A percentile compares a stretch with the other conserved stretches of the same genome.
phyloP scores from a whole-genome alignment of 1,284 basidiomycete species.

The Porphyrellus sp. region DNA sequence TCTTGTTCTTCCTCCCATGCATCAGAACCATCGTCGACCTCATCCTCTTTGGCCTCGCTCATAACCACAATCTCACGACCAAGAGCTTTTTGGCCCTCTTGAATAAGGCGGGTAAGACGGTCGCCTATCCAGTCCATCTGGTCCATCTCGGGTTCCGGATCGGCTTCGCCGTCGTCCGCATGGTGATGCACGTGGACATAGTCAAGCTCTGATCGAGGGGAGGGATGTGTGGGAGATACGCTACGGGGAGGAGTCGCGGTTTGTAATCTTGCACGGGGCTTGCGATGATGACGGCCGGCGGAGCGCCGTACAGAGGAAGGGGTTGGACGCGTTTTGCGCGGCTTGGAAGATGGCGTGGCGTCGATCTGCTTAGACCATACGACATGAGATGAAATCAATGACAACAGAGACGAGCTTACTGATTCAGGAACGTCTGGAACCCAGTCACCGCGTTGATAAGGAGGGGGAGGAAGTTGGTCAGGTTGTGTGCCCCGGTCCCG shows the following conservation, averaged over 20 bases:
- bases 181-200: conserved; percentile 27
- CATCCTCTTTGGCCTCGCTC: conserved; percentile 68
- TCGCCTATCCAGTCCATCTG: conserved; percentile 77
- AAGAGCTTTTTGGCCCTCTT: conserved; percentile 69
- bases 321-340: conserved; percentile 33
- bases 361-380: conserved; percentile 22
- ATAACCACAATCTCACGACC: conserved; percentile 68
- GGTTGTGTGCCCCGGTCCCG: conserved; percentile 62
- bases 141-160: conserved; percentile 33
- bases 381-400: conserved; percentile 11
- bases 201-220: conserved; percentile 39
- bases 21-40: conserved; percentile 68
- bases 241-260: conserved; percentile 27
- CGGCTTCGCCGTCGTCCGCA: conserved; percentile 16
- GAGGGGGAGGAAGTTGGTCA: conserved; percentile 42
- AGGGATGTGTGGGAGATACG: conserved; percentile 29
- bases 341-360: conserved; percentile 18
- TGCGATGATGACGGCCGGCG: conserved; percentile 36
- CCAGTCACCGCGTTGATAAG: conserved; percentile 65
- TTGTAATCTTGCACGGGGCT: conserved; percentile 29
- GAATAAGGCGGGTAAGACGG: conserved; percentile 61
- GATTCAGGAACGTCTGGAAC: conserved; percentile 28
- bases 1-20: conserved; percentile 61
- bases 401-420: conserved; percentile 10
- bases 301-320: conserved; percentile 34